These are phyloP conservation scores for Metarhizium humberi DNA, from an alignment of 2,329 filamentous ascomycete species.

Conservation along the genomic window DNA sequence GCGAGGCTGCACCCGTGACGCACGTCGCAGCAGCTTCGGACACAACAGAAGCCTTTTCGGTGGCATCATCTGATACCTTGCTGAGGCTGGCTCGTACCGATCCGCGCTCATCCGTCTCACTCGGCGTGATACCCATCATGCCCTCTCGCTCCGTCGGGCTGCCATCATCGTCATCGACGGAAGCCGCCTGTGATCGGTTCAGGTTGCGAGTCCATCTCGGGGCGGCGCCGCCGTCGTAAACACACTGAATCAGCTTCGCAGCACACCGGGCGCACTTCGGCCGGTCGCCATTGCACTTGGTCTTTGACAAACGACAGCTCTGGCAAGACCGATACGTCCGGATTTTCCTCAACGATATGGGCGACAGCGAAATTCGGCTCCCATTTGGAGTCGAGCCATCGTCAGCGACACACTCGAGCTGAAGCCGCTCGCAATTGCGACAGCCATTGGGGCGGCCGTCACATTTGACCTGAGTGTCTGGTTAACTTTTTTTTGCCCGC, in stretches of 20 bases:
- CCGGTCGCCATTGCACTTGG: conserved; percentile 31
- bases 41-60: conserved; percentile 1
- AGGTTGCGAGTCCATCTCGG: conserved; percentile 27
- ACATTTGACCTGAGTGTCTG: conserved; percentile 26
- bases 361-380: conserved; percentile 16
- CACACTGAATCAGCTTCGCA: conserved; percentile 24
- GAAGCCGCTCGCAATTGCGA: conserved; percentile 32
- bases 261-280: conserved; percentile 27
- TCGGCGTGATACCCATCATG: background rate
- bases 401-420: conserved; percentile 30
- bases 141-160: background rate
- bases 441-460: conserved; percentile 31
- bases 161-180: background rate
- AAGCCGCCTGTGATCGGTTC: conserved; percentile 10
- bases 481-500: background rate
- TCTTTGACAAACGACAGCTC: conserved; percentile 30
- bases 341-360: conserved; percentile 26
- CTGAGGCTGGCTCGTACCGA: background rate
- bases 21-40: background rate
- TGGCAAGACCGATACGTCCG: conserved; percentile 31
- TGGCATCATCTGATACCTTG: background rate
- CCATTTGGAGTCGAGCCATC: conserved; percentile 19
- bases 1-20: background rate
- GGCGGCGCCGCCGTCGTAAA: conserved; percentile 28
- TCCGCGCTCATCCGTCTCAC: background rate